Conservation (phyloP, 805 yeast species). For the Teunomyces pallodes region DNA sequence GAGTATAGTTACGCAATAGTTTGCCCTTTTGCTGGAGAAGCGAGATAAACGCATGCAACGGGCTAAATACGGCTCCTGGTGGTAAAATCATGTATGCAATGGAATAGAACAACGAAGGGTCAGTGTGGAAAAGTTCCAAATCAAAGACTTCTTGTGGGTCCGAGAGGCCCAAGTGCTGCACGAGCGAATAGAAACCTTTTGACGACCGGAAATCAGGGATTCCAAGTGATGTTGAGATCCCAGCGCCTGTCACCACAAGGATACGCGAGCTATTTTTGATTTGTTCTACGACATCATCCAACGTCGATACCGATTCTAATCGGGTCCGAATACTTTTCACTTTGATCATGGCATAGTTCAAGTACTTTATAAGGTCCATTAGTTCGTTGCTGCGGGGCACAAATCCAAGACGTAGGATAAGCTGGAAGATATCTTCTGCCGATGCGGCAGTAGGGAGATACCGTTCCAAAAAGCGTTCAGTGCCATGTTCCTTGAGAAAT, state of each 20-base stretch:
- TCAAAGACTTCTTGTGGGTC: slow-evolving; percentile 48
- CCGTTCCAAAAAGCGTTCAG: slow-evolving; percentile 54
- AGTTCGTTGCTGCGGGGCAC: slow-evolving; percentile 42
- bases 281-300: slow-evolving; percentile 56
- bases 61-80: slow-evolving; percentile 34
- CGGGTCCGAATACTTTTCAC: slow-evolving; percentile 57
- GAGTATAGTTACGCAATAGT: slow-evolving; percentile 81
- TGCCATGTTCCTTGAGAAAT: slow-evolving; percentile 59
- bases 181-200: slow-evolving; percentile 62
- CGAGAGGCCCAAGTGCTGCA: slow-evolving; percentile 44
- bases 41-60: slow-evolving; percentile 74
- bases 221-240: slow-evolving; percentile 44
- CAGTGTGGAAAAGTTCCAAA: slow-evolving; percentile 32
- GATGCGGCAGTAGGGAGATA: slow-evolving; percentile 62
- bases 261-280: slow-evolving; percentile 49
- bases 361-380: slow-evolving; percentile 45
- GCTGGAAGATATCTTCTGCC: slow-evolving; percentile 52
- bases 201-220: slow-evolving; percentile 46
- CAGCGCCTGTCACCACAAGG: slow-evolving; percentile 45
- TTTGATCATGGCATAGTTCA: slow-evolving; percentile 64
- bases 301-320: slow-evolving; percentile 49
- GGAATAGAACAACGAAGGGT: slow-evolving; percentile 40
- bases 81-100: slow-evolving; percentile 46
- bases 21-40: slow-evolving; percentile 73
- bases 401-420: slow-evolving; percentile 67